A percentile compares a stretch with the other conserved stretches of the same genome.
Evolutionary conservation across 2,329 filamentous ascomycete species (phyloP).

Genomic region (Aureobasidium musti): DNA sequence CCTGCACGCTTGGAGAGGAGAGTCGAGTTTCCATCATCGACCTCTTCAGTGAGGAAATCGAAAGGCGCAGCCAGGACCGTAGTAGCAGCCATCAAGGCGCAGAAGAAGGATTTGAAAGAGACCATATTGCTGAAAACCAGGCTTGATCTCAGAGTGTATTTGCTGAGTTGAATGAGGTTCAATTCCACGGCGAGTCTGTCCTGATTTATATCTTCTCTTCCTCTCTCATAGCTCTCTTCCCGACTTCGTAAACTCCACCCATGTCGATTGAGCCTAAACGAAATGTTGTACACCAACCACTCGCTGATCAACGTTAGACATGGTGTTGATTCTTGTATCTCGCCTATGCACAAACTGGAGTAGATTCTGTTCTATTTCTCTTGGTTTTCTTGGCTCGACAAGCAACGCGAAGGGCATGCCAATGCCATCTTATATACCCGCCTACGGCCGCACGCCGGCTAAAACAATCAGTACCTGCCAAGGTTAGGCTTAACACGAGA

Average conservation of each 20-base stretch:
- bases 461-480: conserved; percentile 19
- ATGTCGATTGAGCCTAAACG: conserved; percentile 18
- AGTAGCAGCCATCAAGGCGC: conserved; percentile 42
- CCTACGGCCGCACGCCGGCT: conserved; percentile 8
- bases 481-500: conserved; percentile 4
- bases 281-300: background rate
- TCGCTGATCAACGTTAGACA: conserved; percentile 3
- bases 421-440: conserved; percentile 17
- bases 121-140: conserved; percentile 43
- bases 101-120: conserved; percentile 44
- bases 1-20: conserved; percentile 41
- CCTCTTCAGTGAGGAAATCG: conserved; percentile 42
- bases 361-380: background rate
- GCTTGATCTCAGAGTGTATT: background rate
- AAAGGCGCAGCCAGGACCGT: conserved; percentile 44
- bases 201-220: background rate
- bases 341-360: conserved; percentile 8
- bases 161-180: background rate
- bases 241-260: background rate
- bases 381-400: conserved; percentile 24
- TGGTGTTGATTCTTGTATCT: background rate
- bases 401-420: conserved; percentile 9
- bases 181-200: background rate
- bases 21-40: conserved; percentile 25
- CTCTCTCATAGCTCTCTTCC: background rate